A percentile compares a stretch with the other conserved stretches of the same genome.
These are phyloP conservation scores for Amaranthus cruentus DNA, from an alignment of 148 eudicot species.

Conservation along the genomic window DNA sequence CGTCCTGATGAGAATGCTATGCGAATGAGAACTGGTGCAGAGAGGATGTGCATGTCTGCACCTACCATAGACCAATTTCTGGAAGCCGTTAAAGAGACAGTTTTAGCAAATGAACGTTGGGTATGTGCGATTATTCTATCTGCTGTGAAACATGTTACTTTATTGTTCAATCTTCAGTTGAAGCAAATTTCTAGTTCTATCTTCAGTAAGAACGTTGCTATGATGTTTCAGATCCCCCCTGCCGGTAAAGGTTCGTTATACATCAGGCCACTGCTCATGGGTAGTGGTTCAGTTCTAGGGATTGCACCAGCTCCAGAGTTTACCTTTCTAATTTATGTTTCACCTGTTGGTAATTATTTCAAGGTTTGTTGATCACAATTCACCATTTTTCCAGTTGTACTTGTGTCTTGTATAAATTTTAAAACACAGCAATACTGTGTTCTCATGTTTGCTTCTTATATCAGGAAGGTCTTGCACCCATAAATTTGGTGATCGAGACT, in stretches of 20 bases:
- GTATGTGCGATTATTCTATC: constrained; percentile 31
- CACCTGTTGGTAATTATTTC: constrained; percentile 97
- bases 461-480: constrained; percentile 92
- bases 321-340: constrained; percentile 76
- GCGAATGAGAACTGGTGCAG: constrained; percentile 81
- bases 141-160: background rate
- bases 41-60: constrained; percentile 98
- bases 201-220: background rate
- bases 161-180: background rate
- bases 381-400: background rate
- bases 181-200: background rate
- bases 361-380: constrained; percentile 47
- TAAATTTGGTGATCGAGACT: constrained; percentile 79
- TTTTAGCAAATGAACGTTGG: constrained; percentile 89
- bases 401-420: background rate
- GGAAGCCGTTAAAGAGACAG: constrained; percentile 87
- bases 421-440: background rate
- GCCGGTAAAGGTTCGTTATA: constrained; percentile 86
- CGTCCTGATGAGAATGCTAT: constrained; percentile 91
- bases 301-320: constrained; percentile 97
- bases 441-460: constrained; percentile 17
- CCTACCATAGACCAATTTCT: constrained; percentile 88
- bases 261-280: constrained; percentile 87
- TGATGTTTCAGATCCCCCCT: constrained; percentile 74
- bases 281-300: constrained; percentile 91